Conservation (phyloP, 768 basidiomycete species). For the Tephrocybe sp. region DNA sequence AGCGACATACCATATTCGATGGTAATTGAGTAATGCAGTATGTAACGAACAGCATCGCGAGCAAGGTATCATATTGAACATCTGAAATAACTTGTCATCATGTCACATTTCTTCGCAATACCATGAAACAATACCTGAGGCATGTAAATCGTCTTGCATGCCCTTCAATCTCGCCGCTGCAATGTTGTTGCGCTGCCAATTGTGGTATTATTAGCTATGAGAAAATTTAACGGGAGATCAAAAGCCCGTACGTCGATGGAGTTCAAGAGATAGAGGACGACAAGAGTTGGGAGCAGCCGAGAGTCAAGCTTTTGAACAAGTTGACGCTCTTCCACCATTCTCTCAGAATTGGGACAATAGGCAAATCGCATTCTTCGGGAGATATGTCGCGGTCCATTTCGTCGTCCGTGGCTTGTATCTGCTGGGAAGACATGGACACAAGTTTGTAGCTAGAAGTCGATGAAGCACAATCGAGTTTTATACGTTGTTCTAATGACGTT, state of each 20-base stretch:
- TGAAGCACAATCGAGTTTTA: no score
- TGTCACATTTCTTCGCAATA: no score
- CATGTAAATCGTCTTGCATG: constrained; percentile 26
- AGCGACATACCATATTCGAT: constrained; percentile 55
- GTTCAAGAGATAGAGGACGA: constrained; percentile 50
- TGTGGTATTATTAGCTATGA: no score
- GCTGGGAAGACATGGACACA: neutral
- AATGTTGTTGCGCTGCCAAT: constrained; percentile 21
- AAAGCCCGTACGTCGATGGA: constrained; percentile 44
- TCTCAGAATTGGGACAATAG: neutral
- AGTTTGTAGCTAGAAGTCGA: neutral
- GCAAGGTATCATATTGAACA: constrained; percentile 52
- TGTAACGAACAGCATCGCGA: constrained; percentile 54
- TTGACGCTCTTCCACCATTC: constrained; percentile 10
- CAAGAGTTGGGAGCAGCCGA: constrained; percentile 43
- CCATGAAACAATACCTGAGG: neutral
- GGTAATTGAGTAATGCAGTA: constrained; percentile 67
- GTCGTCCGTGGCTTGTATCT: neutral
- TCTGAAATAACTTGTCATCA: no score
- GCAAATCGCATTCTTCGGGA: neutral
- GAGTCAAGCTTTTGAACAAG: constrained; percentile 44
- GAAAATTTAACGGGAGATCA: no score
- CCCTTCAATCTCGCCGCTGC: constrained; percentile 30
- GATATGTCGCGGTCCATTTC: neutral
- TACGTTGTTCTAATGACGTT: no score